A percentile compares a stretch with the other conserved stretches of the same genome.
Conservation (phyloP, 805 yeast genomes). For the Candida endomychidarum region DNA sequence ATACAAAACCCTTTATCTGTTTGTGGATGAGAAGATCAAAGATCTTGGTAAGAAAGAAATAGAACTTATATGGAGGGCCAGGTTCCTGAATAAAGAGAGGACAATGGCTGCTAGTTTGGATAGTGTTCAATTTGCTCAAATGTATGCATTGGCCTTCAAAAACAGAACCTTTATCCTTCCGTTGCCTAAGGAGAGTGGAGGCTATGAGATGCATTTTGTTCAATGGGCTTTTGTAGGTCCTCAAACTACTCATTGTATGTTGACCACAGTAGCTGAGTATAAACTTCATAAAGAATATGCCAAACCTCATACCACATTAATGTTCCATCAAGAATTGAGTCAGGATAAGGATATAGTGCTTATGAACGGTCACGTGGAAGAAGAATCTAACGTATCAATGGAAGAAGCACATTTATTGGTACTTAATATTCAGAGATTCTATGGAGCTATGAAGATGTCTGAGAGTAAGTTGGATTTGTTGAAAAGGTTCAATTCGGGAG, state of each 20-base stretch:
- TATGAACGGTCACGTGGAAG: conserved; percentile 84
- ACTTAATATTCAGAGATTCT: conserved; percentile 76
- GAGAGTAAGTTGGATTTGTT: conserved; percentile 57
- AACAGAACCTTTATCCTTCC: conserved; percentile 90
- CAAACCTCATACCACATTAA: conserved; percentile 89
- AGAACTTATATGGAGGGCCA: conserved; percentile 84
- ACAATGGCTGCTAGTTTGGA: conserved; percentile 66
- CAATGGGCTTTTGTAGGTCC: conserved; percentile 93
- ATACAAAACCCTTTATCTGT: conserved; percentile 71
- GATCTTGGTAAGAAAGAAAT: conserved; percentile 61
- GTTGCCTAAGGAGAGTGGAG: conserved; percentile 61
- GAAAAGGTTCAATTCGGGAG: conserved; percentile 68
- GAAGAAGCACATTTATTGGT: conserved; percentile 79
- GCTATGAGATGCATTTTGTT: conserved; percentile 81
- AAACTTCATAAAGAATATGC: conserved; percentile 90
- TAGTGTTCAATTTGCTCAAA: conserved; percentile 55
- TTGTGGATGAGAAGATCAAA: conserved; percentile 64
- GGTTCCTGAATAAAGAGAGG: conserved; percentile 63
- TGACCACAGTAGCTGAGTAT: conserved; percentile 89
- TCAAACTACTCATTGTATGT: conserved; percentile 79
- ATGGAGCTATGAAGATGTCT: conserved; percentile 57
- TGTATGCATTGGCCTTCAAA: conserved; percentile 63
- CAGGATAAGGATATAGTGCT: conserved; percentile 62
- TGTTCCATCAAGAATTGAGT: conserved; percentile 78
- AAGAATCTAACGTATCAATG: conserved; percentile 61